Base-by-base conservation (phyloP, 768 basidiomycete genomes). In the Mycena epipterygia region DNA sequence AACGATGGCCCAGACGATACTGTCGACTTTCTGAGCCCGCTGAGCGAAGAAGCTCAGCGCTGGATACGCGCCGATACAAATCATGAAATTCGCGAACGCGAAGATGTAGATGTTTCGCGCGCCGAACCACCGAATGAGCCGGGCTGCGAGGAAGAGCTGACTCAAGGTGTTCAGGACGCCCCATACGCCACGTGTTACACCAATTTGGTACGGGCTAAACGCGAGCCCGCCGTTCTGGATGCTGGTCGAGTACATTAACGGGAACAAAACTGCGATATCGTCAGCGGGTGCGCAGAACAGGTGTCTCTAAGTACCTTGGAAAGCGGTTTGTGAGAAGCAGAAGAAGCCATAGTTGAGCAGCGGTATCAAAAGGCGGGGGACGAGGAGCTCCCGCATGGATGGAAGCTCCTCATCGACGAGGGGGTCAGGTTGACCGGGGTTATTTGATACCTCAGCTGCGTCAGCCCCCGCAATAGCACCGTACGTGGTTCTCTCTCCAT, bases 171-270 rank as follows among this genome's bases (percentile, higher is more conserved):
- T 89, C 42, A 82, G 60, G 32, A 89, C 67, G 4, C 89, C 89
- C 67, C 82, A 86, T 14, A 76, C 55, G 8, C 85, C 83, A 37
- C 88, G 82, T 39, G 88, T 85, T 39, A 81, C 79, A 19, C 89
- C 89, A 41, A 90, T 90, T 16, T 75, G 70, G 23, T 82, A 82
- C 7, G 89, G 87, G 32, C 80, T 77, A 33, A 91, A 78, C 5
- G 87, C 88, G 30, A 89, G 84, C 0, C 89, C 89, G 32, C 90
- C 89, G 14, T 84, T 79, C 14, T 77, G 79, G 57, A 85, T 77
- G 6, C 90, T 87, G 0, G 88, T 90, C 30, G 87, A 84, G 63
- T 75, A 76, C 64, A 79, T 74, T 16, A 79, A 70, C 21, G 77
- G 77, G 27, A 70, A 56, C 30, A 77, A 70, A 29, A 74, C 71